A percentile compares a stretch with the other conserved stretches of the same genome.
phyloP scores from a whole-genome alignment of 805 yeast genomes.

The Metschnikowia picachoensis region DNA sequence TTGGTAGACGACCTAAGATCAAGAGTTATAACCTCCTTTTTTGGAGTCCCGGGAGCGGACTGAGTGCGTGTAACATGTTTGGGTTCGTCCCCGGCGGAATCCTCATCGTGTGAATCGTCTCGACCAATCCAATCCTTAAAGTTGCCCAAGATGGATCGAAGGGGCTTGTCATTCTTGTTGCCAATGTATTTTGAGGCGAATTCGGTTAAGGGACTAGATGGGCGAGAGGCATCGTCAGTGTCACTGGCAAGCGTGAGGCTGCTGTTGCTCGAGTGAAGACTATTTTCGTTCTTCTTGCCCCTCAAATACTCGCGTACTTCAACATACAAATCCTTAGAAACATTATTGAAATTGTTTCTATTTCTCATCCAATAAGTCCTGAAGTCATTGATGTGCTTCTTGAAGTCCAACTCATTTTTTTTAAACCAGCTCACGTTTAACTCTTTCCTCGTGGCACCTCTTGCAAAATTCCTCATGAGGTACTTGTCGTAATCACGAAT shows the following conservation, averaged over 20 bases:
- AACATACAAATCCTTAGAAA: constrained; percentile 77
- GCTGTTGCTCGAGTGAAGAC: constrained; percentile 15
- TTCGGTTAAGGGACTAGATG: constrained; percentile 56
- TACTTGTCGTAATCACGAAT: constrained; percentile 96
- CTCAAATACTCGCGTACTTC: constrained; percentile 76
- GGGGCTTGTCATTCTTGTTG: constrained; percentile 39
- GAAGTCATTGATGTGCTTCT: constrained; percentile 84
- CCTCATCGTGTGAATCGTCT: constrained; percentile 32
- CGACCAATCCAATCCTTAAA: constrained; percentile 39
- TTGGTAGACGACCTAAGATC: neutral
- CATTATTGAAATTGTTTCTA: constrained; percentile 61
- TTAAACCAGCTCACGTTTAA: constrained; percentile 96
- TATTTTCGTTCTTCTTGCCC: constrained; percentile 36
- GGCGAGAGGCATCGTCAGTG: constrained; percentile 28
- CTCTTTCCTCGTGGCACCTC: constrained; percentile 96
- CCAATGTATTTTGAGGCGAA: constrained; percentile 64
- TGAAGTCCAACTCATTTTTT: constrained; percentile 92
- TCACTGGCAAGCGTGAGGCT: constrained; percentile 22
- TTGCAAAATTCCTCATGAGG: constrained; percentile 92
- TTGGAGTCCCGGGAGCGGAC: constrained; percentile 3
- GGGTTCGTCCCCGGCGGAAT: constrained; percentile 23
- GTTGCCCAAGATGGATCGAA: constrained; percentile 34
- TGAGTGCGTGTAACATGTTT: constrained; percentile 7
- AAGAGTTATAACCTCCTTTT: neutral
- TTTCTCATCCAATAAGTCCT: constrained; percentile 80